A percentile compares a stretch with the other conserved stretches of the same genome.
phyloP scores from a whole-genome alignment of 768 basidiomycete species.

The Suillus ampliporus region DNA sequence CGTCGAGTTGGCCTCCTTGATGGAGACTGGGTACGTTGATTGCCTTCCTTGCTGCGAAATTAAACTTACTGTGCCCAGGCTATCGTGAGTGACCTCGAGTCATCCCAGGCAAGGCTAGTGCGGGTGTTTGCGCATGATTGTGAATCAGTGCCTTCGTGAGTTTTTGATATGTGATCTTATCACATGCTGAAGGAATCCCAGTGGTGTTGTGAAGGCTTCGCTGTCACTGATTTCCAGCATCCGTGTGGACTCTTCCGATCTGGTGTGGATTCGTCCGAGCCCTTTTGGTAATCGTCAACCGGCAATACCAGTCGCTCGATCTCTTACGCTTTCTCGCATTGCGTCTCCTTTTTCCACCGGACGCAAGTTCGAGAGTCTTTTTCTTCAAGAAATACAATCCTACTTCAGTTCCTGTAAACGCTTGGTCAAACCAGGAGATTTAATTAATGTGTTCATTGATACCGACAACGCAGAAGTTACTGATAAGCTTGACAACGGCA shows the following conservation, averaged over 20 bases:
- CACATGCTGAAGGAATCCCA: constrained; percentile 24
- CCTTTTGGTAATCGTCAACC: constrained; percentile 67
- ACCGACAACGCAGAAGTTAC: constrained; percentile 43
- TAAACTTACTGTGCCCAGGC: constrained; percentile 45
- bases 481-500: constrained; percentile 1
- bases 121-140: constrained; percentile 60
- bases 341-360: constrained; percentile 74
- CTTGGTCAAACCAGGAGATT: constrained; percentile 74
- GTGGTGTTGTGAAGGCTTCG: constrained; percentile 48
- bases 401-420: constrained; percentile 62
- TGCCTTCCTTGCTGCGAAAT: constrained; percentile 1
- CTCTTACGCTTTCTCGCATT: constrained; percentile 80
- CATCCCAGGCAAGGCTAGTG: constrained; percentile 54
- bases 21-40: constrained; percentile 74
- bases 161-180: constrained; percentile 11
- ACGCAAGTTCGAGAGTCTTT: constrained; percentile 64
- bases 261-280: constrained; percentile 52
- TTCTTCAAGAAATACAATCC: constrained; percentile 62
- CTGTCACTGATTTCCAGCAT: constrained; percentile 64
- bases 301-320: constrained; percentile 67
- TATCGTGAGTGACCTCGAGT: constrained; percentile 46
- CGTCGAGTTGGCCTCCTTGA: constrained; percentile 67
- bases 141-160: constrained; percentile 44
- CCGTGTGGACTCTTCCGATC: constrained; percentile 32
- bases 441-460: constrained; percentile 70